Conservation (phyloP, 2,329 filamentous ascomycete species). For the Diplodia sapinea region DNA sequence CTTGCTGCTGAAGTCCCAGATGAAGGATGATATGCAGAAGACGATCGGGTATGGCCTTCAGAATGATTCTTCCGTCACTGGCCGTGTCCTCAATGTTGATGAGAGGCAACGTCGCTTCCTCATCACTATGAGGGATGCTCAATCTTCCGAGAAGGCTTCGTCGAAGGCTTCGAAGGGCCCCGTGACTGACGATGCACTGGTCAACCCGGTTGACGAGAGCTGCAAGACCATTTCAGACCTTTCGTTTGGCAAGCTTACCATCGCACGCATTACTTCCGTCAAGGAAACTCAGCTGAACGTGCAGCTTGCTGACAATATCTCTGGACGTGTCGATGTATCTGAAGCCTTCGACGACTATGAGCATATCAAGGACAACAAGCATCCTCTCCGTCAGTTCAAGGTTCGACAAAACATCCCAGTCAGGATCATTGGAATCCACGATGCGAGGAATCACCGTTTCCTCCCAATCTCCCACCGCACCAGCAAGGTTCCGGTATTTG, state of each 20-base stretch:
- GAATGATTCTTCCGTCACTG: slow-evolving; percentile 75
- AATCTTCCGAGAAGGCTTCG: slow-evolving; percentile 45
- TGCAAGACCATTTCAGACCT: slow-evolving; percentile 74
- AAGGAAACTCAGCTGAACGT: slow-evolving; percentile 95
- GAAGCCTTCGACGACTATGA: slow-evolving; percentile 90
- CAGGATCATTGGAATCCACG: slow-evolving; percentile 83
- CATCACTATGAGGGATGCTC: slow-evolving; percentile 63
- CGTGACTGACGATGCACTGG: slow-evolving; percentile 49
- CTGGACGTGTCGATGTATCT: slow-evolving; percentile 91
- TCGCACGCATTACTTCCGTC: slow-evolving; percentile 79
- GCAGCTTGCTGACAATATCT: slow-evolving; percentile 81
- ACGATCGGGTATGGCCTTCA: slow-evolving; percentile 79
- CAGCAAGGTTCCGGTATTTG: slow-evolving; percentile 78
- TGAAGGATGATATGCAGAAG: slow-evolving; percentile 71
- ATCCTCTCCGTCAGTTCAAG: slow-evolving; percentile 76
- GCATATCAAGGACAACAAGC: slow-evolving; percentile 80
- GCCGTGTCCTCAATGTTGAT: slow-evolving; percentile 76
- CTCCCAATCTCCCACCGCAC: slow-evolving; percentile 87
- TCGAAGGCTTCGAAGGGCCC: slow-evolving; percentile 35
- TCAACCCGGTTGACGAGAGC: slow-evolving; percentile 69
- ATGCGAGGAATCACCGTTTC: slow-evolving; percentile 88
- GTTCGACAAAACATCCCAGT: slow-evolving; percentile 74
- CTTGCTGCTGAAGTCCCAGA: slow-evolving; percentile 77
- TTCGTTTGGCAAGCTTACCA: slow-evolving; percentile 72
- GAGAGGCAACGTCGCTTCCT: slow-evolving; percentile 71